Evolutionary conservation across 768 basidiomycete genomes (phyloP), one percentile per base, ranked within the genome.

Genomic region (Kondoa subrosea): DNA sequence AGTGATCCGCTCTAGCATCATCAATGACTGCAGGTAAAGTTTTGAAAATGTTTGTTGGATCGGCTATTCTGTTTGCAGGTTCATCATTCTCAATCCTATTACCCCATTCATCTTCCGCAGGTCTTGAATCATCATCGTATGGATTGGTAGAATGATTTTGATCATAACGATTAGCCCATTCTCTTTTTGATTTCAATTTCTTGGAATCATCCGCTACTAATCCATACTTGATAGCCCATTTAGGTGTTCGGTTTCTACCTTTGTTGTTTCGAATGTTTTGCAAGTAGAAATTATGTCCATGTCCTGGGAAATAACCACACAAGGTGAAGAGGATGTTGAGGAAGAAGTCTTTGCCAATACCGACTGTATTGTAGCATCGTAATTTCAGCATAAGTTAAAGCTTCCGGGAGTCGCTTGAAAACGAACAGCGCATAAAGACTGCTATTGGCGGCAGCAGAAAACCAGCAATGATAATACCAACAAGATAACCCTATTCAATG

Each of bases 181-280:
- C 69, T 2, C 74, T 66, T 16, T 67, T 68, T 34, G 72, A 67
- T 56, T 73, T 68, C 26, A 72, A 57, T 56, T 72, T 62, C n/a
- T 50, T 57, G 31, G 32, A 60, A 29, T 70, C 33, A 61, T 68
- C 69, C 25, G 68, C 32, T 65, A 75, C 71, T 30, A 75, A 62
- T 4, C 74, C 74, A 27, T 72, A 72, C n/a, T 68, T 66, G 61
- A 75, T 57, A 2, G 74, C 74, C 74, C 74, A 75, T 15, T 69
- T 66, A 0, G 74, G 74, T 17, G 73, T 73, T 21, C 74, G 64
- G n/a, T 64, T 64, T 57, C 65, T 65, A 21, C 65, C 70, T 62
- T 68, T 69, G 68, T 75, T 75, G 68, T 75, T 74, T 27, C 74
- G 64, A 30, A 75, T 66, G 31, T 67, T 71, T 64, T 75, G 74